Conservation (phyloP, 1,284 basidiomycete species). For the Ustilago shanxiensis region DNA sequence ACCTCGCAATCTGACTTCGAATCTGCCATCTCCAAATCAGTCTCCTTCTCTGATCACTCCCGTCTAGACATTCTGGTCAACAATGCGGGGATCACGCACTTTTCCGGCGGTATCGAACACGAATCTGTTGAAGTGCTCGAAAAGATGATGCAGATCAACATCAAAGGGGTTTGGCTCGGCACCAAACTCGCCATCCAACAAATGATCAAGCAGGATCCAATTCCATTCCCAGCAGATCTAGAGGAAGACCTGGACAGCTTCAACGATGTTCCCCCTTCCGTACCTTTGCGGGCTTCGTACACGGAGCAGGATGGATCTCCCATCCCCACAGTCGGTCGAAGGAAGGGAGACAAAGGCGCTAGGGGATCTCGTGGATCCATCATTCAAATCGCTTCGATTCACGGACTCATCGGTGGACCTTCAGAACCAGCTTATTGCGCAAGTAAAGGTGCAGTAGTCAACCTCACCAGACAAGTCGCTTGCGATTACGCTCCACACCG, state of each 20-base stretch:
- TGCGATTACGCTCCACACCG: conserved; percentile 49
- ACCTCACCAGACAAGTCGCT: conserved; percentile 46
- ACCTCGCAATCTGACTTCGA: conserved; percentile 45
- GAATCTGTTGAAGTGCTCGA: conserved; percentile 43
- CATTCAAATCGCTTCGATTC: conserved; percentile 51
- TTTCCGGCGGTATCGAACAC: conserved; percentile 43
- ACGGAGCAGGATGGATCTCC: conserved; percentile 23
- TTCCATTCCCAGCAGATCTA: conserved; percentile 39
- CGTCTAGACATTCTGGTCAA: conserved; percentile 48
- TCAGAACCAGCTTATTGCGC: conserved; percentile 52
- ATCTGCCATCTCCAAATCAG: conserved; percentile 31
- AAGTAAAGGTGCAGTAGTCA: conserved; percentile 45
- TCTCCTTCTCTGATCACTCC: conserved; percentile 23
- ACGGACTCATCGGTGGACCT: conserved; percentile 50
- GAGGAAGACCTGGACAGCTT: conserved; percentile 51
- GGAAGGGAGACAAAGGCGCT: conserved; percentile 34
- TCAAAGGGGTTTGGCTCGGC: conserved; percentile 49
- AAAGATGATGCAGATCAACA: conserved; percentile 48
- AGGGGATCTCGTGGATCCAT: conserved; percentile 47
- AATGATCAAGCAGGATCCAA: conserved; percentile 48
- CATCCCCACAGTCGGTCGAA: conserved; percentile 34
- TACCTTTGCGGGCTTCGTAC: conserved; percentile 20
- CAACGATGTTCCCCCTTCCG: conserved; percentile 14
- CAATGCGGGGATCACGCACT: conserved; percentile 38
- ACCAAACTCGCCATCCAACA: conserved; percentile 46